phyloP scores from a whole-genome alignment of 192 early-diverging fungal species.

The Linnemannia schmuckeri region DNA sequence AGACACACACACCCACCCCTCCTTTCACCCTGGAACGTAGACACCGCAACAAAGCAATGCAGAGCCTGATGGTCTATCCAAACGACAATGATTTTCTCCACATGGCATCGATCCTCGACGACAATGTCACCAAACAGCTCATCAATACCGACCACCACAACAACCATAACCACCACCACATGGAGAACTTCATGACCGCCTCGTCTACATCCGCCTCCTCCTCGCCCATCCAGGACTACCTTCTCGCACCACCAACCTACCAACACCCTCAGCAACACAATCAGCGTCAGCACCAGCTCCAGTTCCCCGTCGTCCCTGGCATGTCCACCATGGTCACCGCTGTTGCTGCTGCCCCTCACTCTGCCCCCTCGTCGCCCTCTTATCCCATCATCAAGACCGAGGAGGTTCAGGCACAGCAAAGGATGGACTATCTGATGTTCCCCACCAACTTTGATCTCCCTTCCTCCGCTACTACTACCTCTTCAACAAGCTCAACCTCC shows the following conservation, averaged over 20 bases:
- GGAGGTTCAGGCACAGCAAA: conserved; percentile 27
- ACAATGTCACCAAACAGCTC: conserved; percentile 36
- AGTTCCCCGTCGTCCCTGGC: conserved; percentile 10
- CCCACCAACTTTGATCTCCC: conserved; percentile 28
- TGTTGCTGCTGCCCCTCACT: conserved; percentile 6
- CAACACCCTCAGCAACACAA: conserved; percentile 32
- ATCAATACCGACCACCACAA: conserved; percentile 30
- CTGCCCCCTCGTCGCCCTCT: conserved; percentile 39
- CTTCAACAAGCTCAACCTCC: conserved; percentile 21
- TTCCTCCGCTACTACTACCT: neutral
- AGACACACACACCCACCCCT: neutral
- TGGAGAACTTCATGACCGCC: conserved; percentile 34
- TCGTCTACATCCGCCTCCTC: conserved; percentile 19
- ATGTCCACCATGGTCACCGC: conserved; percentile 15
- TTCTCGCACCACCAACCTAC: conserved; percentile 16
- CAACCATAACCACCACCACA: conserved; percentile 19
- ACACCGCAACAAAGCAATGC: conserved; percentile 34
- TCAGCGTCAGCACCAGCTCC: conserved; percentile 38
- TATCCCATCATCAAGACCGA: conserved; percentile 47
- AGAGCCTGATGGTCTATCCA: conserved; percentile 48
- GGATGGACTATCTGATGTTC: conserved; percentile 40
- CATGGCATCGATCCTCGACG: conserved; percentile 25
- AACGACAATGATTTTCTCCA: conserved; percentile 42
- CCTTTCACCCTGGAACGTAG: conserved; percentile 4
- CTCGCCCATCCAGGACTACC: conserved; percentile 42